Conservation (phyloP, 305 asterid species). For the Fraxinus xanthoxyloides region DNA sequence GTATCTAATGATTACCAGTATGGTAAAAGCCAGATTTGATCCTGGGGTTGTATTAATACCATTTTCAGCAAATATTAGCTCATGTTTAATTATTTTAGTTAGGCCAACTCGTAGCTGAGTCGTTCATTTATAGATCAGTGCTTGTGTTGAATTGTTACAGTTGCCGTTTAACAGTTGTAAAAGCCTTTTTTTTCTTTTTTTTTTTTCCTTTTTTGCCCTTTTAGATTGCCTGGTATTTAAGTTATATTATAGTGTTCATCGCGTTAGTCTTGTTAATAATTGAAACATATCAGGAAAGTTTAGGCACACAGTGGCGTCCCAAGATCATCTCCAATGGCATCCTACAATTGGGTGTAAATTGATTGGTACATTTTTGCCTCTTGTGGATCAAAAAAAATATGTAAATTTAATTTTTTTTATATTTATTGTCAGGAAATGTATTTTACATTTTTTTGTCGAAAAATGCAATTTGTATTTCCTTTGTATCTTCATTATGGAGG, state of each 20-base stretch:
- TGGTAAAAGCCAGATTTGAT: background rate
- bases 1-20: background rate
- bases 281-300: background rate
- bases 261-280: background rate
- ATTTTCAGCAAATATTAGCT: slow-evolving; percentile 11
- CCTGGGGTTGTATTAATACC: slow-evolving; percentile 25
- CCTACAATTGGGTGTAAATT: too few species aligned
- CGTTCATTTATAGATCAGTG: slow-evolving; percentile 10
- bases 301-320: background rate
- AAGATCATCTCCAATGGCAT: background rate
- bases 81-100: slow-evolving; percentile 28
- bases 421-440: too few species aligned
- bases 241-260: background rate
- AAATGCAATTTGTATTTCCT: too few species aligned
- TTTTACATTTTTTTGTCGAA: too few species aligned
- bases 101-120: slow-evolving; percentile 31
- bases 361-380: too few species aligned
- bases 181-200: background rate
- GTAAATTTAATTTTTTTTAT: too few species aligned
- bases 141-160: slow-evolving; percentile 33
- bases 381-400: too few species aligned
- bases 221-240: background rate
- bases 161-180: slow-evolving; percentile 24
- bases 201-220: background rate
- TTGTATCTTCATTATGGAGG: too few species aligned